These are phyloP conservation scores for Pleurotus cornucopiae DNA, from an alignment of 768 basidiomycete species.

Conservation along the genomic window DNA sequence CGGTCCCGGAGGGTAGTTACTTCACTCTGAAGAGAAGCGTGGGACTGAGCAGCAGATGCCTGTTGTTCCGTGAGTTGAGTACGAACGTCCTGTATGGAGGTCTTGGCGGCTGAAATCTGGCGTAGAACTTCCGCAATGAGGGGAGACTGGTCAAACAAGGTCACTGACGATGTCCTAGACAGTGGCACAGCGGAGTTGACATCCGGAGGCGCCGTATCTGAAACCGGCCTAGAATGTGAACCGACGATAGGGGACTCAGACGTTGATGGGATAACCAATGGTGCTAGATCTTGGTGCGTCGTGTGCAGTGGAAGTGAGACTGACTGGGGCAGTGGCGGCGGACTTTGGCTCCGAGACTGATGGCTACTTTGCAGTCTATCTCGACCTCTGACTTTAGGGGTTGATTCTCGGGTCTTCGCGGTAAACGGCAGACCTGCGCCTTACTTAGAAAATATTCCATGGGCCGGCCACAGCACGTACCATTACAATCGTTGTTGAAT, in stretches of 20 bases:
- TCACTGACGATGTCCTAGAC: slow-evolving; percentile 35
- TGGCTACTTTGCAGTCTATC: slow-evolving; percentile 42
- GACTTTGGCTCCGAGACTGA: slow-evolving; percentile 60
- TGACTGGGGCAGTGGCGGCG: slow-evolving; percentile 82
- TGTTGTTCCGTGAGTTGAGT: slow-evolving; percentile 65
- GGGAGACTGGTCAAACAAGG: slow-evolving; percentile 58
- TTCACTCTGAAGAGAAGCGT: slow-evolving; percentile 63
- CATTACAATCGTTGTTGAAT: slow-evolving; percentile 55
- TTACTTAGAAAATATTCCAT: background rate
- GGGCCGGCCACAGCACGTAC: slow-evolving; percentile 33
- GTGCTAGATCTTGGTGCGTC: slow-evolving; percentile 24
- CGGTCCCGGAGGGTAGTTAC: slow-evolving; percentile 68
- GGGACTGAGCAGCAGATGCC: slow-evolving; percentile 51
- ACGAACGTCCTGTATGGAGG: slow-evolving; percentile 63
- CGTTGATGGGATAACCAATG: slow-evolving; percentile 18
- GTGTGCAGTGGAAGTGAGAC: slow-evolving; percentile 76
- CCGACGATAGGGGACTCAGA: slow-evolving; percentile 15
- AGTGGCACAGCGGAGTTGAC: slow-evolving; percentile 20
- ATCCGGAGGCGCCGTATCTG: slow-evolving; percentile 14
- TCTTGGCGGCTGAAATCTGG: slow-evolving; percentile 63
- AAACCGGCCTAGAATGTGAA: slow-evolving; percentile 19
- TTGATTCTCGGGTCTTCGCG: slow-evolving; percentile 45
- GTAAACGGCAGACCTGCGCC: slow-evolving; percentile 46
- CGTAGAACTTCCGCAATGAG: slow-evolving; percentile 70
- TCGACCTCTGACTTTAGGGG: slow-evolving; percentile 55